Conservation (phyloP, 2,329 filamentous ascomycete species). For the Aspergillus sp. region DNA sequence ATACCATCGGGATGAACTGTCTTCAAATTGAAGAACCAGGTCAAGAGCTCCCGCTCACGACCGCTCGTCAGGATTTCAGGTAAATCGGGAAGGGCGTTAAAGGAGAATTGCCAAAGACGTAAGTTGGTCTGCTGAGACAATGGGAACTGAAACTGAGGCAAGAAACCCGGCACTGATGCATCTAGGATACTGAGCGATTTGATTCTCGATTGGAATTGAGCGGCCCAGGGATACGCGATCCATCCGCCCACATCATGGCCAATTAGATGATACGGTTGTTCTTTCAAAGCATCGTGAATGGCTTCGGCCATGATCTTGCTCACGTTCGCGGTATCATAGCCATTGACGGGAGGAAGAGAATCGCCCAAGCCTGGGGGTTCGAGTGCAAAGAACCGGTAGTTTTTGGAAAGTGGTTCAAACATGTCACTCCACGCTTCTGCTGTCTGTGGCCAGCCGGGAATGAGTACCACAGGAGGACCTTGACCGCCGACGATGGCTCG, state of each 20-base stretch:
- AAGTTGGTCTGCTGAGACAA: constrained; percentile 23
- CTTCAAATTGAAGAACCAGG: constrained; percentile 31
- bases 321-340: constrained; percentile 27
- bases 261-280: constrained; percentile 27
- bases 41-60: constrained; percentile 25
- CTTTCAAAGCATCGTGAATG: constrained; percentile 11
- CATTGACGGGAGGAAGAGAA: constrained; percentile 19
- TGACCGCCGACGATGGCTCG: constrained; percentile 27
- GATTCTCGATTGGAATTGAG: constrained; percentile 24
- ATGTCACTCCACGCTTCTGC: constrained; percentile 28
- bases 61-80: constrained; percentile 27
- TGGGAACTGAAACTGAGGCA: constrained; percentile 22
- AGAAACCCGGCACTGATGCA: constrained; percentile 23
- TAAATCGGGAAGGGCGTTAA: constrained; percentile 29
- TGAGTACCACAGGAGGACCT: constrained; percentile 25
- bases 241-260: constrained; percentile 32
- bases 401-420: constrained; percentile 25
- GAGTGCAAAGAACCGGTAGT: constrained; percentile 27
- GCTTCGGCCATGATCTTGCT: constrained; percentile 27
- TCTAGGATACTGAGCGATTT: constrained; percentile 28
- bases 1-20: constrained; percentile 17
- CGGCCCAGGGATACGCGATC: constrained; percentile 29
- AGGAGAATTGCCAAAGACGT: constrained; percentile 31
- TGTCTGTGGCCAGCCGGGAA: constrained; percentile 30
- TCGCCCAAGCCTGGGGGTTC: constrained; percentile 29